Evolutionary conservation across 2,329 filamentous ascomycete genomes (phyloP).

Genomic region (Colletotrichum brevisporum): DNA sequence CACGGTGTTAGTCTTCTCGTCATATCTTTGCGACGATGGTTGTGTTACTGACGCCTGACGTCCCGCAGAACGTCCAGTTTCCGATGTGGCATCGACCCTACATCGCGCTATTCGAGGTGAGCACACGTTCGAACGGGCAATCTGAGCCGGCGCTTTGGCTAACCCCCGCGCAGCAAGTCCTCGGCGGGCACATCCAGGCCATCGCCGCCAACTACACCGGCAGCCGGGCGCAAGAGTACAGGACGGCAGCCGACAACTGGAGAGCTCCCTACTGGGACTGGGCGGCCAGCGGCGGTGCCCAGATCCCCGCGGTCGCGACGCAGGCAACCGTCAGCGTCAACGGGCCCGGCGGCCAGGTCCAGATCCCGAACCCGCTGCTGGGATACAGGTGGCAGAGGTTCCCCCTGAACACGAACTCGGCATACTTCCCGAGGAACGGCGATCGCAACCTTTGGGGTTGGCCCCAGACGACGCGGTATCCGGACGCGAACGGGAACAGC

Average conservation of each 20-base stretch:
- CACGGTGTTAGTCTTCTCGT: constrained; percentile 27
- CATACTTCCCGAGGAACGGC: constrained; percentile 14
- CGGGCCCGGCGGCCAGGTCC: constrained; percentile 47
- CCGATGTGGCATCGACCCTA: constrained; percentile 71
- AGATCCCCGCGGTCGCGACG: constrained; percentile 58
- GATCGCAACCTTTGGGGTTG: constrained; percentile 10
- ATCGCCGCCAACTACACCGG: constrained; percentile 61
- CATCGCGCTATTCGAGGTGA: constrained; percentile 67
- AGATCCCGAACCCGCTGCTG: constrained; percentile 1
- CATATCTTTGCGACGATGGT: not conserved
- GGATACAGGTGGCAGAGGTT: constrained; percentile 22
- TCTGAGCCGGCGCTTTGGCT: not conserved
- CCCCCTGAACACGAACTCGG: constrained; percentile 42
- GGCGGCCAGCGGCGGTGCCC: constrained; percentile 52
- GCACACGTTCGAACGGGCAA: constrained; percentile 22
- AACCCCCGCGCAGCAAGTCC: constrained; percentile 60
- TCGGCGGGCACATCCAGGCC: constrained; percentile 61
- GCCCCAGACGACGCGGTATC: constrained; percentile 13
- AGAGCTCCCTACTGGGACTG: constrained; percentile 70
- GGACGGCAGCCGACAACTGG: constrained; percentile 59
- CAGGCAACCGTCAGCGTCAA: constrained; percentile 54
- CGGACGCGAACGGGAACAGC: constrained; percentile 11
- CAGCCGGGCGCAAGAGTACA: constrained; percentile 53
- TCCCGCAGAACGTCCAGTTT: constrained; percentile 57
- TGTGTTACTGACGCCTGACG: not conserved